Conservation (phyloP, 345 rosid genomes). For the Arabidopsis arenosa region DNA sequence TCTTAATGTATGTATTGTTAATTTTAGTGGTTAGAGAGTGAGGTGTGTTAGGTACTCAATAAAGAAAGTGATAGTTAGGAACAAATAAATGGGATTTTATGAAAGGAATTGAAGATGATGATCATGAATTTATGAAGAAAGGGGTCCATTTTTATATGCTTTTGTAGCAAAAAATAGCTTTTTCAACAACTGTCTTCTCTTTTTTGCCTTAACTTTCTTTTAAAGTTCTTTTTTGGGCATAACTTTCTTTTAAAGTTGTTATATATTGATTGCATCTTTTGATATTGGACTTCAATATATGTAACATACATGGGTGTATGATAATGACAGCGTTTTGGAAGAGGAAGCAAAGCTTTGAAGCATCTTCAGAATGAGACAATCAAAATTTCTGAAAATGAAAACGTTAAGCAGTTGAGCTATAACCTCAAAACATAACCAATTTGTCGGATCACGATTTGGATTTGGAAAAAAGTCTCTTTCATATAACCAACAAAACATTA, state of each 20-base stretch:
- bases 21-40: conserved; percentile 33
- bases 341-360: neutral
- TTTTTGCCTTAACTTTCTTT: conserved; percentile 24
- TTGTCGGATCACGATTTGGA: conserved; percentile 15
- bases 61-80: conserved; percentile 31
- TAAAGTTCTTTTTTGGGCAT: conserved; percentile 6
- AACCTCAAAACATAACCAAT: conserved; percentile 2
- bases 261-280: conserved; percentile 32
- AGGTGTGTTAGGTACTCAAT: conserved; percentile 38
- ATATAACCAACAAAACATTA: conserved; percentile 18
- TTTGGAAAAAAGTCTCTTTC: neutral
- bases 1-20: conserved; percentile 23
- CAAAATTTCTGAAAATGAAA: neutral
- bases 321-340: conserved; percentile 12
- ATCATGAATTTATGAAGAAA: conserved; percentile 3
- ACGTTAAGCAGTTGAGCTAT: conserved; percentile 11
- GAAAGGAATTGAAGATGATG: conserved; percentile 37
- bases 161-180: conserved; percentile 16
- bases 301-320: neutral
- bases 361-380: neutral
- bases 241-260: conserved; percentile 32
- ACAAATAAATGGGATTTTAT: conserved; percentile 34
- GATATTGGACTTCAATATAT: neutral
- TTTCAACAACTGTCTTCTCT: conserved; percentile 26
- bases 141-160: conserved; percentile 28